Evolutionary conservation across 805 yeast species (phyloP).

Genomic region (Zygoascus ofunaensis): DNA sequence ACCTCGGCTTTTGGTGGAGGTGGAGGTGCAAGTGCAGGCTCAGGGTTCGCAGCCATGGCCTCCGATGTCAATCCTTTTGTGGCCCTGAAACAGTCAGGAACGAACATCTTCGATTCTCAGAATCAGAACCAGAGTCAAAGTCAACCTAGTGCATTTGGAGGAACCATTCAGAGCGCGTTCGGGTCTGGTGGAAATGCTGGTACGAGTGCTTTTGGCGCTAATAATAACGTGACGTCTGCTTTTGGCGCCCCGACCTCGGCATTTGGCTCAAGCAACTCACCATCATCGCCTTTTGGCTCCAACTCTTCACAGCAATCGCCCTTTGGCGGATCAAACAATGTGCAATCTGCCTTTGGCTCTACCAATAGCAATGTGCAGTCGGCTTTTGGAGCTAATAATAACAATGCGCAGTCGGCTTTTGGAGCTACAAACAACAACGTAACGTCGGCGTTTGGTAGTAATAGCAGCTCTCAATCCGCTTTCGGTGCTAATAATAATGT

Average conservation of each 20-base stretch:
- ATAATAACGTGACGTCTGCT: conserved; percentile 8
- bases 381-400: neutral
- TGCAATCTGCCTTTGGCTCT: conserved; percentile 1
- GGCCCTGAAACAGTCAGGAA: neutral
- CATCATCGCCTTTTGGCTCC: neutral
- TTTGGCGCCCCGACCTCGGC: conserved; percentile 11
- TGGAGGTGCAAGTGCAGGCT: no score
- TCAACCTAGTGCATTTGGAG: neutral
- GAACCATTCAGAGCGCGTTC: neutral
- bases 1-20: neutral
- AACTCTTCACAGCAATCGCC: neutral
- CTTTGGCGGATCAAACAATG: neutral
- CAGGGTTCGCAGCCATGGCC: neutral
- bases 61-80: neutral
- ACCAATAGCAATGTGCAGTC: neutral
- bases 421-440: no score
- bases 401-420: neutral
- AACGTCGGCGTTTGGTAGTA: no score
- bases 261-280: conserved; percentile 17
- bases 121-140: neutral
- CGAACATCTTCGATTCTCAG: neutral
- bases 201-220: conserved; percentile 4
- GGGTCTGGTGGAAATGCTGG: neutral
- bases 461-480: neutral
- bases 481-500: conserved; percentile 5